Base-by-base conservation (phyloP, 2,329 filamentous ascomycete species). In the Parafenestella ontariensis region DNA sequence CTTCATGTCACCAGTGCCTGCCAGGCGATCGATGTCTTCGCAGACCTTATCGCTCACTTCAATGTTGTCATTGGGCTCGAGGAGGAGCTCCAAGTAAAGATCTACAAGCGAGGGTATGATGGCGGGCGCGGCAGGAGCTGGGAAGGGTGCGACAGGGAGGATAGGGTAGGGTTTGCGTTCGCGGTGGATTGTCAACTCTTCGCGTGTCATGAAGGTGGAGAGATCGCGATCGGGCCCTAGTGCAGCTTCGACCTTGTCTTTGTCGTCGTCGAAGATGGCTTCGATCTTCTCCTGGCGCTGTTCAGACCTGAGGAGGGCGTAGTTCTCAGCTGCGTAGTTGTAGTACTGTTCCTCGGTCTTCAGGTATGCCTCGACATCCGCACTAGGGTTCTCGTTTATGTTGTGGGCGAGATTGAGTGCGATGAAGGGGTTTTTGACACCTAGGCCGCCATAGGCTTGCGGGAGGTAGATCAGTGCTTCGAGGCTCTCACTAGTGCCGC, bases 391-490 rank as follows among this genome's bases (percentile, higher is more conserved):
- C 2, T 49, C 33, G 1, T 15, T 8, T 3, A 70, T 44, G 1
- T 54, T 37, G 36, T 43, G 45, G 0, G 70, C 67, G 29, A 67
- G 56, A 17, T 58, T 60, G 43, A 73, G 52, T 0, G 62, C 52
- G 13, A 62, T 52, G 49, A 66, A 67, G 2, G 70, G 69, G 50
- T 66, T 74, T 43, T 69, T 65, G 17, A 73, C 56, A 33, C 69
- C 67, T 18, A 74, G 58, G 17, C 70, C 71, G 33, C 71, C 70
- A 28, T 65, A 70, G 1, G 62, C 49, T 31, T 56, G 50, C 0
- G 71, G 67, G 1, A 73, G 60, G 49, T 69, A 66, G 49, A 72
- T 60, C 21, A 72, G 41, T 4, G 70, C 59, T 29, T 74, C 71
- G 7, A 71, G 21, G 56, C 21, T 6, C 17, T 41, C 41, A 7